Evolutionary conservation across 345 rosid species (phyloP).

Genomic region (Noccaea bulbosa): DNA sequence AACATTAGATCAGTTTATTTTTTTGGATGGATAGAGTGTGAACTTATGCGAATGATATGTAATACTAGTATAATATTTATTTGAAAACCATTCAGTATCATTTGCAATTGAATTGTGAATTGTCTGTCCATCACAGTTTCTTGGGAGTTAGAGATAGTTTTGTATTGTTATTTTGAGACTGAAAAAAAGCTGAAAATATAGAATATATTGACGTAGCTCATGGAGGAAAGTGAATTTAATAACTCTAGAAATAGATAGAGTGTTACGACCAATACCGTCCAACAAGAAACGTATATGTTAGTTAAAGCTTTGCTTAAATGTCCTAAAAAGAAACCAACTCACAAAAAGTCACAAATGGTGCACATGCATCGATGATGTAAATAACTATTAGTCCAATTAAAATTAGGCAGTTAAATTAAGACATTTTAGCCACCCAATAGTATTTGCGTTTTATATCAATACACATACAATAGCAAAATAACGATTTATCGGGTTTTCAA

Average conservation of each 20-base stretch:
- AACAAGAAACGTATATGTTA: constrained; percentile 41
- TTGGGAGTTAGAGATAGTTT: neutral
- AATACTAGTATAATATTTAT: no score
- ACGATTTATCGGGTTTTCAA: neutral
- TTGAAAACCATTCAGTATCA: neutral
- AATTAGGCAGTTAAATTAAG: neutral
- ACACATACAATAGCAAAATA: neutral
- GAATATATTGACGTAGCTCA: constrained; percentile 17
- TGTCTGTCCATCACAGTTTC: neutral
- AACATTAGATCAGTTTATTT: neutral
- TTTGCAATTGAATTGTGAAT: neutral
- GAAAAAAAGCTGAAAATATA: neutral
- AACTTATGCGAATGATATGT: neutral
- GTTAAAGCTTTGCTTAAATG: constrained; percentile 41
- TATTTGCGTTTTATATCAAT: neutral
- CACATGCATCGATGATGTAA: constrained; percentile 37
- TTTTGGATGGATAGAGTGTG: neutral
- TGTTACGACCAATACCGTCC: constrained; percentile 33
- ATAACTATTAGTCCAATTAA: neutral
- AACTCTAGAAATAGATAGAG: constrained; percentile 8
- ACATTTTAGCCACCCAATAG: neutral
- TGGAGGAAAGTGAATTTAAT: constrained; percentile 15
- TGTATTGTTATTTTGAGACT: neutral
- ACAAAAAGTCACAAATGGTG: constrained; percentile 35
- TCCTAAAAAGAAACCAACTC: constrained; percentile 31